Conservation (phyloP, 1,284 basidiomycete genomes). For the Ceratobasidium sp. region DNA sequence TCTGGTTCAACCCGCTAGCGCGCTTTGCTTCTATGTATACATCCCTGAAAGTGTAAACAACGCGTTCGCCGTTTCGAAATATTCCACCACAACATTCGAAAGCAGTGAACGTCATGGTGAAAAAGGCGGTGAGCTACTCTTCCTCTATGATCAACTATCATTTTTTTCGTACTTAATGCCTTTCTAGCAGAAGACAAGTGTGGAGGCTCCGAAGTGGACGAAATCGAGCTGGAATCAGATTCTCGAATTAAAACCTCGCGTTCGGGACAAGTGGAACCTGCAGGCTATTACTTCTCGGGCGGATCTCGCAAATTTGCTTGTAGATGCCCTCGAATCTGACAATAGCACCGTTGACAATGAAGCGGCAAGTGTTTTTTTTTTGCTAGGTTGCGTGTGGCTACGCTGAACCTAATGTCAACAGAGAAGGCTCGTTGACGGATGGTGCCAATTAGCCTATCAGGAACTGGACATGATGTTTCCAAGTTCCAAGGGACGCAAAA, state of each 20-base stretch:
- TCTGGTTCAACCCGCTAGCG: not conserved
- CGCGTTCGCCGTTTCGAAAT: not conserved
- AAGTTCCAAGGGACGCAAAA: not conserved
- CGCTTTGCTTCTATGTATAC: not conserved
- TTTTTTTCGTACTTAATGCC: too few species aligned
- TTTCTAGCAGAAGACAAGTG: too few species aligned
- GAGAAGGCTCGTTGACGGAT: not conserved
- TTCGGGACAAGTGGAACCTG: not conserved
- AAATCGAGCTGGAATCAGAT: not conserved
- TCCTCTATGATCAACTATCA: too few species aligned
- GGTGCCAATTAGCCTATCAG: not conserved
- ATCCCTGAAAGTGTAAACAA: constrained; percentile 31
- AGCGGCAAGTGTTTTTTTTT: not conserved
- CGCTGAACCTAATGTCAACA: not conserved
- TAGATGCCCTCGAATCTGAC: not conserved
- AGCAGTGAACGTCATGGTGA: not conserved
- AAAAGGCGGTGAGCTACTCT: not conserved
- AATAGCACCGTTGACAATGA: not conserved
- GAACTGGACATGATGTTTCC: not conserved
- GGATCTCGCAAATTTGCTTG: too few species aligned
- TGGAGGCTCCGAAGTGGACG: not conserved
- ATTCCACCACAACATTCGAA: not conserved
- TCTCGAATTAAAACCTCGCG: not conserved
- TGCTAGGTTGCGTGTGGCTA: not conserved
- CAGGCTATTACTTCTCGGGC: too few species aligned